Evolutionary conservation across 2,329 filamentous ascomycete species (phyloP), one percentile per base, ranked within the genome.

Genomic region (Talaromyces sp.): DNA sequence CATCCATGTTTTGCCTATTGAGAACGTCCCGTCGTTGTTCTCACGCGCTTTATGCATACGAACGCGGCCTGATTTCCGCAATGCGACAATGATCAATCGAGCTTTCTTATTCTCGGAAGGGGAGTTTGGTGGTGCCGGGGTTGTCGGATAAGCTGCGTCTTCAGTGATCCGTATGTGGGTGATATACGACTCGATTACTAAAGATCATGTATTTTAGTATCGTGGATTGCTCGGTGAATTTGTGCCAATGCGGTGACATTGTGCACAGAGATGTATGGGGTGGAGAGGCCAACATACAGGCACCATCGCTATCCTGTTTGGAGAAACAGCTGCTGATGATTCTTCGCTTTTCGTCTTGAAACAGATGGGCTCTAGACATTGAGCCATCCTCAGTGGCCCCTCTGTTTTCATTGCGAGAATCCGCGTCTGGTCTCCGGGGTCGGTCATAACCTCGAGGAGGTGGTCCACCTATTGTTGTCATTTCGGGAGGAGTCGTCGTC

Each of bases 1-100:
- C 71, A 92, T 89, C 94, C 94, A 99, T 3, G 94, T 96, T 77
- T 99, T 99, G 64, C 94, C 94, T 65, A 99, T 96, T 19, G 93
- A 97, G 74, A 97, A 99, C 22, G 89, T 86, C 57, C 91, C 91
- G 72, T 96, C 97, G 57, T 84, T 81, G 72, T 99, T 99, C 77
- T 99, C 94, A 66, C 96, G 88, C 59, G 91, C 93, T 75, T 99
- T 99, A 80, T 99, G 94, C 78, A 99, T 86, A 68, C 92, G 89
- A 52, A 99, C 93, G 60, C 91, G 84, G 57, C 93, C 94, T 1
- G 93, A 96, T 68, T 91, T 94, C 61, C 91, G 85, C 60, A 99
- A 94, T 10, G 93, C 89, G 64, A 99, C 88, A 64, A 99, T 91
- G 70, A 99, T 95, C 64, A 96, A 82, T 67, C 94, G 86, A 50